Evolutionary conservation across 1,139 yeast genomes (phyloP).

Genomic region (Suhomyces ambrosiae): DNA sequence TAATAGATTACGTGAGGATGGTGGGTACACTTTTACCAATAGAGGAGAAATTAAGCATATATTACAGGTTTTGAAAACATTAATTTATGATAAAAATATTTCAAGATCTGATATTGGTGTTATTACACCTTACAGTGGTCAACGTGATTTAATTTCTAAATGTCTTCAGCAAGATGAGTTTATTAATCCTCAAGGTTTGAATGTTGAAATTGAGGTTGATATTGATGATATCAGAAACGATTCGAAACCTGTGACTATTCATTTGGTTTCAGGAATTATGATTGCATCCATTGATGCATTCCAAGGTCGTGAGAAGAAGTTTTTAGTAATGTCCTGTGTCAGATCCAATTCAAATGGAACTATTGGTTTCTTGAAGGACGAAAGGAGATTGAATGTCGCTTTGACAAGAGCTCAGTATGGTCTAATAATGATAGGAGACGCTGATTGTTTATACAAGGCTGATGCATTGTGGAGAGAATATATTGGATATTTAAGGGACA

Average conservation of each 20-base stretch:
- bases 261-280: conserved; percentile 65
- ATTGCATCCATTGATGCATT: conserved; percentile 70
- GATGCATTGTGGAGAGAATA: conserved; percentile 58
- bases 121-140: conserved; percentile 74
- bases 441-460: conserved; percentile 48
- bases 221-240: conserved; percentile 55
- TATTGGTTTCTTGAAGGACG: conserved; percentile 61
- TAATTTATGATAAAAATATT: conserved; percentile 58
- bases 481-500: conserved; percentile 27
- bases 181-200: conserved; percentile 57
- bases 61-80: conserved; percentile 45
- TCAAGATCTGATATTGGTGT: conserved; percentile 57
- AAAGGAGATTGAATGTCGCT: conserved; percentile 62
- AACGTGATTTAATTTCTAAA: conserved; percentile 62
- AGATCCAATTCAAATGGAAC: conserved; percentile 52
- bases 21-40: conserved; percentile 58
- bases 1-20: conserved; percentile 47
- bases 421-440: conserved; percentile 58
- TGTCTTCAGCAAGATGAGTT: conserved; percentile 50
- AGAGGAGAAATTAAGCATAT: conserved; percentile 53
- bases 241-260: conserved; percentile 56
- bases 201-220: conserved; percentile 53
- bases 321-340: conserved; percentile 63
- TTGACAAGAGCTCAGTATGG: conserved; percentile 65
- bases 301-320: conserved; percentile 66